A percentile compares a stretch with the other conserved stretches of the same genome.
These are phyloP conservation scores for Scheffersomyces titani DNA, from an alignment of 1,139 yeast genomes.

Conservation along the genomic window DNA sequence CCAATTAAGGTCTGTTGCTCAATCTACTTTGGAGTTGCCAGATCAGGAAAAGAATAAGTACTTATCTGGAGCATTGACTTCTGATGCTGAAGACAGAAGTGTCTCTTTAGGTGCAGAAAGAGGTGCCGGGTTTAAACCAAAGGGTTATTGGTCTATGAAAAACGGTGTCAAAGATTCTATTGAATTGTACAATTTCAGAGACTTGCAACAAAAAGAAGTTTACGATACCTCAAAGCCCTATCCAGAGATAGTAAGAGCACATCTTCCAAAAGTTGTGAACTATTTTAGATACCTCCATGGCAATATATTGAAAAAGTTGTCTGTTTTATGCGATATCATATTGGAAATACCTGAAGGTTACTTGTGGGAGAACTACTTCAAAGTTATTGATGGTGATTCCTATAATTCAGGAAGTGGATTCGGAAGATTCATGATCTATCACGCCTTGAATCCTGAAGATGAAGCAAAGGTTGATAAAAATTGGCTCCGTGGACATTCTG, in stretches of 20 bases:
- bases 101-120: constrained; percentile 45
- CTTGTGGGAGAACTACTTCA: constrained; percentile 32
- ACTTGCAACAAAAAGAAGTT: constrained; percentile 29
- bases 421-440: constrained; percentile 35
- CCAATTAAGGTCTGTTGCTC: constrained; percentile 36
- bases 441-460: constrained; percentile 28
- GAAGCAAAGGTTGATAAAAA: constrained; percentile 18
- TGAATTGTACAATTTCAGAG: constrained; percentile 42
- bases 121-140: constrained; percentile 49
- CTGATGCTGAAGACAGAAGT: constrained; percentile 31
- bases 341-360: constrained; percentile 34
- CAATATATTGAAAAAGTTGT: constrained; percentile 24
- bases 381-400: constrained; percentile 20
- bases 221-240: constrained; percentile 16
- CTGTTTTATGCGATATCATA: constrained; percentile 28
- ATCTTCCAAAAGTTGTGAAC: constrained; percentile 26
- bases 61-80: constrained; percentile 39
- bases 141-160: constrained; percentile 45
- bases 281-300: constrained; percentile 27
- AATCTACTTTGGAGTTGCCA: constrained; percentile 40
- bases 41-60: constrained; percentile 40
- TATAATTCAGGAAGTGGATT: constrained; percentile 32
- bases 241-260: constrained; percentile 31
- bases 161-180: constrained; percentile 44
- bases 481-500: constrained; percentile 31